phyloP scores from a whole-genome alignment of 768 basidiomycete species.

The Lactarius vividus region DNA sequence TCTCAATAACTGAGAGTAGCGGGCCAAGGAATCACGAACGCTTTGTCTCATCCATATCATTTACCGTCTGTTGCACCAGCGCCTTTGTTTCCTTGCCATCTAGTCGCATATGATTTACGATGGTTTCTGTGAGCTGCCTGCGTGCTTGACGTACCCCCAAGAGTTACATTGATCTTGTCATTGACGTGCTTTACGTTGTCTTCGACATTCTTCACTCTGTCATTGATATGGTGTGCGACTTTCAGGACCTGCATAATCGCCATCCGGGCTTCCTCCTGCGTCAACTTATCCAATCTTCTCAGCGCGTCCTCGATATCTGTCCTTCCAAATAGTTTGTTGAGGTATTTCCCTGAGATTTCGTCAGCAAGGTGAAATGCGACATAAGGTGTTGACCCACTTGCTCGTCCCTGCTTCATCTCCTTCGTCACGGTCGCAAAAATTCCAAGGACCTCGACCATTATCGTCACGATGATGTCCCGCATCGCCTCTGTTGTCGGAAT shows the following conservation, averaged over 20 bases:
- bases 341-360: not conserved
- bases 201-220: not conserved
- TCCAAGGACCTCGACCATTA: not conserved
- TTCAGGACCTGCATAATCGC: not conserved
- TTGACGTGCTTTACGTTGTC: not conserved
- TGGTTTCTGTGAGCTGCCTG: not conserved
- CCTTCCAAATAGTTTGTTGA: not conserved
- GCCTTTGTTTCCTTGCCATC: not conserved
- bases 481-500: not conserved
- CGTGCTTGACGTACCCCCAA: not conserved
- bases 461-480: not conserved
- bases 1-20: not conserved
- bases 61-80: not conserved
- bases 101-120: not conserved
- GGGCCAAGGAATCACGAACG: not conserved
- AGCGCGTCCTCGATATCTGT: not conserved
- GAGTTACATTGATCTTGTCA: not conserved
- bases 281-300: not conserved
- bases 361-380: not conserved
- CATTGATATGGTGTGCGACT: not conserved
- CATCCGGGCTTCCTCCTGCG: not conserved
- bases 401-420: conserved; percentile 1
- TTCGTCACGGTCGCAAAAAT: not conserved
- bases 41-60: not conserved
- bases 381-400: not conserved